phyloP scores from a whole-genome alignment of 2,329 filamentous ascomycete genomes.

The Aspergillus carbonarius region DNA sequence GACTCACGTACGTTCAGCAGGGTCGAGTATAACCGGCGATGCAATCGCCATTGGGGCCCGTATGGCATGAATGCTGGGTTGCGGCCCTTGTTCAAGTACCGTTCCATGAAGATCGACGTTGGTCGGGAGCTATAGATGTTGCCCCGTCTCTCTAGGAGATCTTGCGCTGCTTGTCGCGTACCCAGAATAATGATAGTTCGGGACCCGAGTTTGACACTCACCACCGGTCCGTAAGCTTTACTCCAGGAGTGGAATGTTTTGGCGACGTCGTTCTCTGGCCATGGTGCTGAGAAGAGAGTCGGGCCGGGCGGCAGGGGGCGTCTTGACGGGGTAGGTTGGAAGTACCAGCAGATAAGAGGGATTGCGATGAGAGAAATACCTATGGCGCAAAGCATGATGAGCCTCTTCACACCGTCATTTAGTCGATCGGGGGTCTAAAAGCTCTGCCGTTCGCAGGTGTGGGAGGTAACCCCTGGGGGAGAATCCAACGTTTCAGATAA shows the following conservation, averaged over 20 bases:
- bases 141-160: slow-evolving; percentile 41
- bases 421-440: not conserved
- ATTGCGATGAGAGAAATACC: not conserved
- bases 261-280: slow-evolving; percentile 5
- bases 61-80: slow-evolving; percentile 52
- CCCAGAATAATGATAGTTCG: slow-evolving; percentile 37
- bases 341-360: not conserved
- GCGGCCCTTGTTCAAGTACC: slow-evolving; percentile 36
- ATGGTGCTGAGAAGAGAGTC: slow-evolving; percentile 5
- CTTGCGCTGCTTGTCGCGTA: slow-evolving; percentile 32
- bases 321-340: not conserved
- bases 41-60: slow-evolving; percentile 48
- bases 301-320: slow-evolving; percentile 12
- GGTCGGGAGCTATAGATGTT: slow-evolving; percentile 42
- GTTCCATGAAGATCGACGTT: slow-evolving; percentile 22
- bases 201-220: slow-evolving; percentile 32
- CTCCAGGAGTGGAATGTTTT: slow-evolving; percentile 29
- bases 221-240: slow-evolving; percentile 35
- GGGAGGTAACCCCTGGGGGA: no score
- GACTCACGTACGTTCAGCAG: slow-evolving; percentile 48
- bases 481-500: no score
- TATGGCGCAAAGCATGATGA: not conserved
- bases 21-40: slow-evolving; percentile 45
- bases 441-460: not conserved
- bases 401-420: not conserved